These are phyloP conservation scores for Clarireedia hainanense DNA, from an alignment of 2,329 filamentous ascomycete genomes.

Conservation along the genomic window DNA sequence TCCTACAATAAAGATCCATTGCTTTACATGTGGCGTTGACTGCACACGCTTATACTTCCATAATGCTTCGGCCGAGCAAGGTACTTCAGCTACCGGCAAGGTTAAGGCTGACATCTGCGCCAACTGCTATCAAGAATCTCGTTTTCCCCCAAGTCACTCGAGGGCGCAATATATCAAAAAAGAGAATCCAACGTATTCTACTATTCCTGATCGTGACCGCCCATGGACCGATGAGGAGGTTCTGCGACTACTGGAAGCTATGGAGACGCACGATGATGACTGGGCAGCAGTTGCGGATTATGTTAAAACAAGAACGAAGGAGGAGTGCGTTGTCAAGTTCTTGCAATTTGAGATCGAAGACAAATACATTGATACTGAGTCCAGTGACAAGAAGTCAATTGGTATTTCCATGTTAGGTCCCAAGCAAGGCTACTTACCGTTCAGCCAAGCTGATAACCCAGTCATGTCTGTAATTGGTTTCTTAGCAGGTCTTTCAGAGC, in stretches of 20 bases:
- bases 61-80: constrained; percentile 39
- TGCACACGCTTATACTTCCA: constrained; percentile 69
- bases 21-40: constrained; percentile 86
- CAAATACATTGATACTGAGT: constrained; percentile 83
- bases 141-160: constrained; percentile 72
- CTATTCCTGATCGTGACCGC: constrained; percentile 72
- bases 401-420: constrained; percentile 61
- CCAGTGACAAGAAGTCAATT: constrained; percentile 38
- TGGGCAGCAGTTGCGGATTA: constrained; percentile 91
- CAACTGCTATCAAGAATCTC: constrained; percentile 78
- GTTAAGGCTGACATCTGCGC: constrained; percentile 84
- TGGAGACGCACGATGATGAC: constrained; percentile 92
- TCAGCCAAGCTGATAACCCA: constrained; percentile 89
- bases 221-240: constrained; percentile 89
- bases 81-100: constrained; percentile 35
- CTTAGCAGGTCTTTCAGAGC: constrained; percentile 83
- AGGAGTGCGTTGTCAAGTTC: constrained; percentile 97
- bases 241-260: constrained; percentile 78
- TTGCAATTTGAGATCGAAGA: constrained; percentile 95
- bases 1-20: constrained; percentile 65
- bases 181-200: constrained; percentile 78
- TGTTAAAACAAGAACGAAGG: constrained; percentile 81
- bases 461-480: constrained; percentile 95
- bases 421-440: constrained; percentile 74
- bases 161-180: constrained; percentile 79